Evolutionary conservation across 2,329 filamentous ascomycete species (phyloP).

Genomic region (Penicillium sp.): DNA sequence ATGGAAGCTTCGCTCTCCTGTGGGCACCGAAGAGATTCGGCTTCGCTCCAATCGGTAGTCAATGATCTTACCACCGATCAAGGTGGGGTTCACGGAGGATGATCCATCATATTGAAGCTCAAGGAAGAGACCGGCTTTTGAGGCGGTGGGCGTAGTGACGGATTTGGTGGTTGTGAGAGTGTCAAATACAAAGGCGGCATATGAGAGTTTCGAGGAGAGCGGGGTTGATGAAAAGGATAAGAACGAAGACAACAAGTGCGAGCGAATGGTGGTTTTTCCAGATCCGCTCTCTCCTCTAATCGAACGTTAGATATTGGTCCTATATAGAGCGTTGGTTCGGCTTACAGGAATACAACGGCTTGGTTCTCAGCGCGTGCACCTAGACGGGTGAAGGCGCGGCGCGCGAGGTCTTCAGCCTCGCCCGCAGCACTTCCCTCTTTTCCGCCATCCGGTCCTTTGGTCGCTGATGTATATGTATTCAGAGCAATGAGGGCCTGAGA

Average conservation of each 20-base stretch:
- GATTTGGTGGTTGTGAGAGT: constrained; percentile 95
- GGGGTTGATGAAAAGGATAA: constrained; percentile 86
- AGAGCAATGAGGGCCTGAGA: constrained; percentile 84
- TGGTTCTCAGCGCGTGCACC: constrained; percentile 89
- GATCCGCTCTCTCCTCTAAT: constrained; percentile 81
- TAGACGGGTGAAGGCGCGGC: constrained; percentile 72
- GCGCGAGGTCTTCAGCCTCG: constrained; percentile 83
- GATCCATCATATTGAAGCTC: constrained; percentile 94
- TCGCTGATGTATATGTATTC: constrained; percentile 87
- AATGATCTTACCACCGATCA: constrained; percentile 88
- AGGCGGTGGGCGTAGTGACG: constrained; percentile 86
- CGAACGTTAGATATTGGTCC: constrained; percentile 22
- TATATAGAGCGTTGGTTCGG: constrained; percentile 16
- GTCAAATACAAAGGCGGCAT: constrained; percentile 91
- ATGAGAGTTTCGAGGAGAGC: constrained; percentile 82
- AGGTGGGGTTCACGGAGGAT: constrained; percentile 69
- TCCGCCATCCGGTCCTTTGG: constrained; percentile 78
- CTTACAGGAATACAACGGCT: constrained; percentile 83
- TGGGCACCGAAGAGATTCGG: constrained; percentile 81
- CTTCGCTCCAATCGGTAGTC: constrained; percentile 89
- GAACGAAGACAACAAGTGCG: constrained; percentile 75
- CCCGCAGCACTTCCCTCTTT: constrained; percentile 88
- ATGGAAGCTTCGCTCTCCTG: constrained; percentile 93
- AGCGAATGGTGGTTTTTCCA: constrained; percentile 88
- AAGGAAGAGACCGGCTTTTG: constrained; percentile 88